Percentiles rank a stretch among this genome's conserved stretches.
Evolutionary conservation across 805 yeast species (phyloP).

Genomic region (Ogataea siamensis): DNA sequence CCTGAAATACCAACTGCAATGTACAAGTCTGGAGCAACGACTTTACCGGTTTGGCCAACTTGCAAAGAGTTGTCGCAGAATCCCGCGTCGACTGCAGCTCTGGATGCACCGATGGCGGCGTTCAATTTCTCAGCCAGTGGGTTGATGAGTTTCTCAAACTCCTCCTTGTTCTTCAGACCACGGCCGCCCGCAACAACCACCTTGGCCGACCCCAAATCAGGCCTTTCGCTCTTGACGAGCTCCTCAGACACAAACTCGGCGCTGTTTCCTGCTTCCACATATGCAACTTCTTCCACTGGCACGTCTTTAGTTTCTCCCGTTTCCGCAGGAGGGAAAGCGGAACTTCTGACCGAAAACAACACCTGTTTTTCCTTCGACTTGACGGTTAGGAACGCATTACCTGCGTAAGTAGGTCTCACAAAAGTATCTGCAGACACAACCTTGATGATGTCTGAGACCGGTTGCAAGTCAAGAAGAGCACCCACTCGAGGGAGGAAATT

Average conservation of each 20-base stretch:
- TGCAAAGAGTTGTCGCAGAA: conserved; percentile 94
- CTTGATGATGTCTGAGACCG: conserved; percentile 75
- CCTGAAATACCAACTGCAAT: conserved; percentile 94
- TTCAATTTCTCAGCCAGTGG: conserved; percentile 82
- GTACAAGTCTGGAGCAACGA: conserved; percentile 93
- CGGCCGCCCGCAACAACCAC: conserved; percentile 90
- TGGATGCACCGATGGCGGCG: conserved; percentile 96
- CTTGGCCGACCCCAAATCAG: conserved; percentile 83
- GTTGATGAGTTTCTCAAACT: conserved; percentile 69
- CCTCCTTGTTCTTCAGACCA: conserved; percentile 86
- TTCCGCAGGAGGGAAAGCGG: conserved; percentile 62
- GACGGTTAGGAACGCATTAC: conserved; percentile 86
- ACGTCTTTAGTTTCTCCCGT: conserved; percentile 34
- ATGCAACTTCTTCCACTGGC: conserved; percentile 48
- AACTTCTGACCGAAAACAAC: conserved; percentile 75
- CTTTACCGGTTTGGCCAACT: conserved; percentile 98
- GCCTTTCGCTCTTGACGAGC: conserved; percentile 76
- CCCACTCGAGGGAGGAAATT: conserved; percentile 83
- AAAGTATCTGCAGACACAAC: conserved; percentile 69
- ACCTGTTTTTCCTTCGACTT: conserved; percentile 63
- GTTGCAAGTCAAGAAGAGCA: conserved; percentile 83
- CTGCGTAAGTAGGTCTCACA: conserved; percentile 93
- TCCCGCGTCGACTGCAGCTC: conserved; percentile 98
- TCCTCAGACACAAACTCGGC: conserved; percentile 75
- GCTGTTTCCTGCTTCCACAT: conserved; percentile 37